A percentile compares a stretch with the other conserved stretches of the same genome.
These are phyloP conservation scores for Hymenoscyphus fraxineus DNA, from an alignment of 2,329 filamentous ascomycete species.

Conservation along the genomic window DNA sequence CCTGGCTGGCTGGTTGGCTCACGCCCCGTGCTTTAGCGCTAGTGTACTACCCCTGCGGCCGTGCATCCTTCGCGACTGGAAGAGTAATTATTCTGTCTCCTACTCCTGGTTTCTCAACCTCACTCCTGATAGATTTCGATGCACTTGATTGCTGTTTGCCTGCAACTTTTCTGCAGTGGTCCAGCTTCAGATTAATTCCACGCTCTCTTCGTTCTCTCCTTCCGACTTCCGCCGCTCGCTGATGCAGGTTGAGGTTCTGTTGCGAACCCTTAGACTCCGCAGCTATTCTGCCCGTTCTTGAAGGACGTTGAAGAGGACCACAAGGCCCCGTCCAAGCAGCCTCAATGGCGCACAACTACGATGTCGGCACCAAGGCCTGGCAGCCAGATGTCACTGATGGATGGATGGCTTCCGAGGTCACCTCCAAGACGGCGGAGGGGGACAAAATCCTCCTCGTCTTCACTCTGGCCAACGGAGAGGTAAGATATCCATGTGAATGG, in stretches of 20 bases:
- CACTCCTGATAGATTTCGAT: slow-evolving; percentile 4
- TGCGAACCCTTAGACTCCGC: slow-evolving; percentile 18
- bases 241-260: slow-evolving; percentile 27
- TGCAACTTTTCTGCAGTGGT: slow-evolving; percentile 13
- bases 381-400: slow-evolving; percentile 94
- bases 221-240: slow-evolving; percentile 16
- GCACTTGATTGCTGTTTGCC: slow-evolving; percentile 2
- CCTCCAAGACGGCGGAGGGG: slow-evolving; percentile 77
- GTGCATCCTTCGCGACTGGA: slow-evolving; percentile 4
- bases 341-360: slow-evolving; percentile 86
- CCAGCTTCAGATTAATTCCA: slow-evolving; percentile 12
- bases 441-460: slow-evolving; percentile 87
- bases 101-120: background rate
- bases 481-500: slow-evolving; percentile 40
- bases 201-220: slow-evolving; percentile 4
- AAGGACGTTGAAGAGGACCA: slow-evolving; percentile 23
- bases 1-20: background rate
- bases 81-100: slow-evolving; percentile 7
- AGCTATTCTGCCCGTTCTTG: slow-evolving; percentile 17
- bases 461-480: slow-evolving; percentile 88
- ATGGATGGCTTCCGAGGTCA: slow-evolving; percentile 94
- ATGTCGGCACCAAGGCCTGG: slow-evolving; percentile 96
- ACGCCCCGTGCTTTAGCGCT: background rate
- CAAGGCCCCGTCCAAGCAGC: slow-evolving; percentile 20
- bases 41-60: background rate